A percentile compares a stretch with the other conserved stretches of the same genome.
phyloP scores from a whole-genome alignment of 2,329 filamentous ascomycete genomes.

The Emergomyces africanus region DNA sequence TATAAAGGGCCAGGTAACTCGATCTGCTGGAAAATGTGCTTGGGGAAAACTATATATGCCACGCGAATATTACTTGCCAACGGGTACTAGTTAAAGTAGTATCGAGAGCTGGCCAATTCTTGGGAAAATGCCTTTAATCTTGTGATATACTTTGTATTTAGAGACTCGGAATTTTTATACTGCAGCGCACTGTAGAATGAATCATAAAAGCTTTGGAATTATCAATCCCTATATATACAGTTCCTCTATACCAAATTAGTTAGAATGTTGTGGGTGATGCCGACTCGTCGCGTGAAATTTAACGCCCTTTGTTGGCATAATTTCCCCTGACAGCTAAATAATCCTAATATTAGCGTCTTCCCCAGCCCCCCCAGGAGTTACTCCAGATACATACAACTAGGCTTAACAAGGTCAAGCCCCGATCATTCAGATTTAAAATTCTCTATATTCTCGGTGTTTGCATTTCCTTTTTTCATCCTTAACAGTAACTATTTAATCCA shows the following conservation, averaged over 20 bases:
- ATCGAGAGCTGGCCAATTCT: not conserved
- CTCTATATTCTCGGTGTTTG: no score
- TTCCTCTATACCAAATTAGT: no score
- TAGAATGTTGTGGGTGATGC: not conserved
- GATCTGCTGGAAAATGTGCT: not conserved
- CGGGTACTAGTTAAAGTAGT: not conserved
- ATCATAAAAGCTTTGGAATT: not conserved
- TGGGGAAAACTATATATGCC: not conserved
- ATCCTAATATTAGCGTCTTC: no score
- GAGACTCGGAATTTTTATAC: not conserved
- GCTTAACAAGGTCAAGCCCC: not conserved
- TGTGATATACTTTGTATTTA: not conserved
- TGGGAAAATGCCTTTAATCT: no score
- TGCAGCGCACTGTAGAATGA: not conserved
- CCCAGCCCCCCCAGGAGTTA: no score
- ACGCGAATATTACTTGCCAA: not conserved
- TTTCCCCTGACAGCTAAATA: no score
- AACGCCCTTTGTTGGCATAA: not conserved
- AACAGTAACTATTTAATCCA: no score
- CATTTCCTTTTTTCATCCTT: no score
- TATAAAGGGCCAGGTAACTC: not conserved
- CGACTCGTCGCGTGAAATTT: not conserved
- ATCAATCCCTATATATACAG: not conserved
- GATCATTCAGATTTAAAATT: no score
- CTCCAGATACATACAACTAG: not conserved